Conservation (phyloP, 2,329 filamentous ascomycete species). For the Pseudocercospora cruenta region DNA sequence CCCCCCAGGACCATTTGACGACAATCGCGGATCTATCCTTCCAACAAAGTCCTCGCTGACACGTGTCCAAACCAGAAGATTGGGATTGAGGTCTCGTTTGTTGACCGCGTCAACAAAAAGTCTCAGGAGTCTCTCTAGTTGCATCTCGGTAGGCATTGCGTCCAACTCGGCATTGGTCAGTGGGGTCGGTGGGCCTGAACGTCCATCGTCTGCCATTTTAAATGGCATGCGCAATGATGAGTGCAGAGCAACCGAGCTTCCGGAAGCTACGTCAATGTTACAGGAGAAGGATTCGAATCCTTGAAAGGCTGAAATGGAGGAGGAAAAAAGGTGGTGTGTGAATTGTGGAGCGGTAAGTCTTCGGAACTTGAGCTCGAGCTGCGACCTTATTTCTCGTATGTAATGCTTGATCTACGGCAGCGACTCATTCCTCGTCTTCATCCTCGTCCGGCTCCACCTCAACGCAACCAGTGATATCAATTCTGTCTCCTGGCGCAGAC, state of each 20-base stretch:
- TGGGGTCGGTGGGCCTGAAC: background rate
- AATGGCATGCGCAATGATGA: background rate
- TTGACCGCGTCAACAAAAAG: background rate
- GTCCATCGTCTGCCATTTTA: background rate
- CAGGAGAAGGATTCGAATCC: background rate
- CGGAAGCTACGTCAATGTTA: background rate
- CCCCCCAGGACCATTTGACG: background rate
- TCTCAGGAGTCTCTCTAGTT: background rate
- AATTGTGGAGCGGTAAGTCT: background rate
- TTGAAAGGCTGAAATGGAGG: background rate
- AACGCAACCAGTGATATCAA: constrained; percentile 83
- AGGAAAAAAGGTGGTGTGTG: background rate
- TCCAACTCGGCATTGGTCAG: background rate
- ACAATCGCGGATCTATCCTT: background rate
- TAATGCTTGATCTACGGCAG: background rate
- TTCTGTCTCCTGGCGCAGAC: constrained; percentile 82
- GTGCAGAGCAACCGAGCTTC: background rate
- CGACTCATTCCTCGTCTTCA: constrained; percentile 51
- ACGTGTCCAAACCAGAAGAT: background rate
- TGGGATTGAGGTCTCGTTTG: background rate
- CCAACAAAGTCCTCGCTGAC: background rate
- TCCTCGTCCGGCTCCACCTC: constrained; percentile 60
- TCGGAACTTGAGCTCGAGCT: background rate
- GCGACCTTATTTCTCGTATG: background rate
- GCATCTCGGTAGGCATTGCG: background rate